Base-by-base conservation (phyloP, 768 basidiomycete genomes). In the Pleurotus pulmonarius region DNA sequence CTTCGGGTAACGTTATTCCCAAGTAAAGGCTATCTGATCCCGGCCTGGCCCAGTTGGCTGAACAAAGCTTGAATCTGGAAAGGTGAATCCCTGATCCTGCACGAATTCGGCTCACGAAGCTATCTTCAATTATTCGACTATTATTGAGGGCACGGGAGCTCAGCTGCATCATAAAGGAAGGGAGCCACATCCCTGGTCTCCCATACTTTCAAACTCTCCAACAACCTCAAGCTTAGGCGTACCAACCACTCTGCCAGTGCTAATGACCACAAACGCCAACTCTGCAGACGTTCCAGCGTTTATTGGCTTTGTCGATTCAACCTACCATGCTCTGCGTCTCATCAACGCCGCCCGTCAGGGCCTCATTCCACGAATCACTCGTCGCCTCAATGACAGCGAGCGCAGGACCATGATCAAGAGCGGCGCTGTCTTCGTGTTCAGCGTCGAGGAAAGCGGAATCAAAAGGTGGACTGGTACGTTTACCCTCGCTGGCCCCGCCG, bases 401-500 rank as follows among this genome's bases (percentile, higher is more conserved):
- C 81, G 86, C 29, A 72, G 73, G 66, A 79, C 68, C 49, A 88
- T 83, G 82, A 82, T 83, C 67, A 80, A 78, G 65, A 78, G 79
- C 37, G 82, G 82, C 8, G 88, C 91, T 47, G 84, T 93, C 13
- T 94, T 92, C 67, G 86, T 94, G 49, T 94, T 92, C 72, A 89
- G 89, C 66, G 91, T 92, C 64, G 86, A 90, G 63, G 90, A 92
- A 67, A 90, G 89, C 65, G 88, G 88, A 11, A 93, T 94, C 70
- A 92, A 90, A 68, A 78, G 91, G 13, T 92, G 91, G 88, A 94
- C 92, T 34, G 92, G 86, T 72, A 60, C 55, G 69, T 61, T 63
- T 41, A 56, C 40, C 45, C 45, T 52, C 29, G 48, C 60, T 44
- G 29, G 49, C 41, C 56, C 43, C 49, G 46, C 40, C 59, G 49